Percentiles rank a stretch among this genome's conserved stretches.
Evolutionary conservation across 2,329 filamentous ascomycete species (phyloP).

Genomic region (Colletotrichum tamarilloi): DNA sequence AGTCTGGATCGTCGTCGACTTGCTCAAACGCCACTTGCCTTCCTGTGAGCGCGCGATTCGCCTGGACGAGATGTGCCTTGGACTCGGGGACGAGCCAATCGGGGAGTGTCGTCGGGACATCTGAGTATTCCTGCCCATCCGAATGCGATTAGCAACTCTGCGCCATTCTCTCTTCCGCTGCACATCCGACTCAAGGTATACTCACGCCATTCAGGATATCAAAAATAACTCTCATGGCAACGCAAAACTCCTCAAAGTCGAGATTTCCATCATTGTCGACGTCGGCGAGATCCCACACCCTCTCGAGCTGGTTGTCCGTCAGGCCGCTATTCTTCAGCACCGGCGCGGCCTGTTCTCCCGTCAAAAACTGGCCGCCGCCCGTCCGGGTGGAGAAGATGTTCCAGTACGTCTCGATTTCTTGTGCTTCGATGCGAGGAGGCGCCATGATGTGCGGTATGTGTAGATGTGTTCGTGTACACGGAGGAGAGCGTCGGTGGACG

Average conservation of each 20-base stretch:
- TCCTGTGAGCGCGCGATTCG: slow-evolving; percentile 81
- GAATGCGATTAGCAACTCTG: slow-evolving; percentile 9
- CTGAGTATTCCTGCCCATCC: slow-evolving; percentile 79
- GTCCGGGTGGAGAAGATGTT: slow-evolving; percentile 71
- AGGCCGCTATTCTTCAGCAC: slow-evolving; percentile 73
- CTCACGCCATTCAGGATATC: slow-evolving; percentile 93
- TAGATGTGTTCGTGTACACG: background rate
- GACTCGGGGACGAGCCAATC: slow-evolving; percentile 98
- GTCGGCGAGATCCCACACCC: slow-evolving; percentile 96
- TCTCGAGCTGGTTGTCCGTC: slow-evolving; percentile 84
- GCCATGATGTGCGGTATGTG: slow-evolving; percentile 57
- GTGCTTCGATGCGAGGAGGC: slow-evolving; percentile 70
- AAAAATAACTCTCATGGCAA: slow-evolving; percentile 98
- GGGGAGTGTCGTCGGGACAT: slow-evolving; percentile 86
- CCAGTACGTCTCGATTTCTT: slow-evolving; percentile 74
- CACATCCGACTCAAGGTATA: slow-evolving; percentile 32
- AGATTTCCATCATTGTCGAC: slow-evolving; percentile 97
- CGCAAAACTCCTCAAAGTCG: slow-evolving; percentile 99
- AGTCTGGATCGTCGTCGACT: slow-evolving; percentile 85
- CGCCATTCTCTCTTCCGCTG: background rate
- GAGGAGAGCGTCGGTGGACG: slow-evolving; percentile 3
- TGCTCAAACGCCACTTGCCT: slow-evolving; percentile 86
- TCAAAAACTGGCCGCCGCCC: slow-evolving; percentile 69
- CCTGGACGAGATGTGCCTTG: slow-evolving; percentile 90
- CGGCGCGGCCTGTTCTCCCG: slow-evolving; percentile 70